Conservation (phyloP, 2,329 filamentous ascomycete species). For the Colletotrichum sp. region DNA sequence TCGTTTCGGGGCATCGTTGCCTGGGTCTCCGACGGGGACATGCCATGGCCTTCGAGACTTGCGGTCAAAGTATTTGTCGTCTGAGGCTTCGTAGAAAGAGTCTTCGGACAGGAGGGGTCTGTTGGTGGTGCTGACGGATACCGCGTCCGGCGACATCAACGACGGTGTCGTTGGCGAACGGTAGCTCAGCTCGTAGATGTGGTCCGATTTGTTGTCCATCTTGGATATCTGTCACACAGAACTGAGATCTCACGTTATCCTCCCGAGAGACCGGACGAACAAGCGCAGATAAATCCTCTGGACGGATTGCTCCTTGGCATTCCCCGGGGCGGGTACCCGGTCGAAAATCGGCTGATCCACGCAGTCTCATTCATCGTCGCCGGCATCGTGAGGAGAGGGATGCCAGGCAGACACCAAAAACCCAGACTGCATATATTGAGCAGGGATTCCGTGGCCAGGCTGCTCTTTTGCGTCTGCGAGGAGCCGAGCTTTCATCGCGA, state of each 20-base stretch:
- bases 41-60: background rate
- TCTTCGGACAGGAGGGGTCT: background rate
- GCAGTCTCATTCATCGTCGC: background rate
- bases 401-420: background rate
- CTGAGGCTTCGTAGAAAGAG: background rate
- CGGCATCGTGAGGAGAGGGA: background rate
- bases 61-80: background rate
- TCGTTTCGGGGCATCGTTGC: background rate
- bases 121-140: background rate
- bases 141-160: background rate
- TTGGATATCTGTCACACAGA: background rate
- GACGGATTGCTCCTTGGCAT: background rate
- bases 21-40: background rate
- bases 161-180: background rate
- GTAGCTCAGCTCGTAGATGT: background rate
- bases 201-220: background rate
- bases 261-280: background rate
- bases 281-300: background rate
- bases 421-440: background rate
- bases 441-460: background rate
- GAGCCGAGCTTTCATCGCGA: background rate
- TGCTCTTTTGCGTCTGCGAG: background rate
- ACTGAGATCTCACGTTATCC: background rate
- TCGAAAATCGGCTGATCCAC: background rate
- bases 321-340: background rate